A percentile compares a stretch with the other conserved stretches of the same genome.
These are phyloP conservation scores for Apophysomyces trapeziformis DNA, from an alignment of 371 early-diverging fungal species.

Conservation along the genomic window DNA sequence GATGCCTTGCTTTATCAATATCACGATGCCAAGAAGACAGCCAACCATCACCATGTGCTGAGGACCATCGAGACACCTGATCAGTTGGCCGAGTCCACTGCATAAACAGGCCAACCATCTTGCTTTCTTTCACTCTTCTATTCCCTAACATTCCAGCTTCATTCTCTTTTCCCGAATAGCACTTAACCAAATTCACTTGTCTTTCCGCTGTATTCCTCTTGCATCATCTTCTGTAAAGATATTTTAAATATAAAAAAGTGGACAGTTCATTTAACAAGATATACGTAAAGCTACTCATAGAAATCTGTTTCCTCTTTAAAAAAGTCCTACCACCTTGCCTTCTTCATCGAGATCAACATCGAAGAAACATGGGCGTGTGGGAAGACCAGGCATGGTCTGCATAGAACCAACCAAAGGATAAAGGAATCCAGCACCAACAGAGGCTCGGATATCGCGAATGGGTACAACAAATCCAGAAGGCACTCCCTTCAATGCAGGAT, in stretches of 20 bases:
- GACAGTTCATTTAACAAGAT: not conserved
- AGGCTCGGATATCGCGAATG: slow-evolving; percentile 91
- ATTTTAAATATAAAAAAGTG: not conserved
- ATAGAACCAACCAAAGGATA: slow-evolving; percentile 95
- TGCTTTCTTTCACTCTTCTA: not conserved
- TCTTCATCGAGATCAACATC: slow-evolving; percentile 95
- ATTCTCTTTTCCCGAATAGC: not conserved
- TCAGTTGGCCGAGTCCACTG: slow-evolving; percentile 11
- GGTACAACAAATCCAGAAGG: slow-evolving; percentile 93
- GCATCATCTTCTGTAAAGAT: not conserved
- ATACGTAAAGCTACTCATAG: not conserved
- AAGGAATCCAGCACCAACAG: slow-evolving; percentile 97
- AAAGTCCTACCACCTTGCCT: slow-evolving; percentile 85
- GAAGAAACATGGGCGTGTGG: slow-evolving; percentile 97
- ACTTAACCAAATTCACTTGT: not conserved
- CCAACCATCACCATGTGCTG: slow-evolving; percentile 26
- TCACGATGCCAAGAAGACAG: slow-evolving; percentile 36
- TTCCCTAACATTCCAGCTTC: not conserved
- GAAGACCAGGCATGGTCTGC: slow-evolving; percentile 98
- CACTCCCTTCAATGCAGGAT: slow-evolving; percentile 89
- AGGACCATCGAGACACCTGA: slow-evolving; percentile 33
- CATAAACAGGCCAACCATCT: not conserved
- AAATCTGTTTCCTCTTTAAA: slow-evolving; percentile 53
- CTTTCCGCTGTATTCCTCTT: slow-evolving; percentile 3
- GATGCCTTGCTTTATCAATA: slow-evolving; percentile 43